Evolutionary conservation across 257 asterid species (phyloP).

Genomic region (Forsythia suspensa): DNA sequence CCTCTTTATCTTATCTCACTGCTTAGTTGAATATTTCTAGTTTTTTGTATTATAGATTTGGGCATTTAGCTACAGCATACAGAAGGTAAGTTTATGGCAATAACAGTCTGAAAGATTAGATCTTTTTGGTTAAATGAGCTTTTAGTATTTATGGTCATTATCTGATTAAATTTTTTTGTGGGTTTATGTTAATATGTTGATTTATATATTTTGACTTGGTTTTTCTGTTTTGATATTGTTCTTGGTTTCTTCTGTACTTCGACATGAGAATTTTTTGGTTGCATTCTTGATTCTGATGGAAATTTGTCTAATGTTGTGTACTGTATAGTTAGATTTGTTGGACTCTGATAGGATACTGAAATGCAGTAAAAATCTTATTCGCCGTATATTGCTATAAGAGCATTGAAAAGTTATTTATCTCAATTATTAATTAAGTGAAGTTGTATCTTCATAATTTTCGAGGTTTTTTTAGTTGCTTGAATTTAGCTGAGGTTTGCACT

Average conservation of each 20-base stretch:
- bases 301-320: neutral
- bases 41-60: slow-evolving; percentile 18
- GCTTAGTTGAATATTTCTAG: slow-evolving; percentile 9
- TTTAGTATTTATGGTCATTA: neutral
- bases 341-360: neutral
- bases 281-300: slow-evolving; percentile 17
- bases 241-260: slow-evolving; percentile 6
- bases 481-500: slow-evolving; percentile 7
- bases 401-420: neutral
- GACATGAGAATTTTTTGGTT: slow-evolving; percentile 7
- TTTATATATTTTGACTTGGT: slow-evolving; percentile 1
- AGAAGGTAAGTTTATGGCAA: slow-evolving; percentile 27
- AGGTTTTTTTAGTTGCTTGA: neutral
- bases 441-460: neutral
- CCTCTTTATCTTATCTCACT: neutral
- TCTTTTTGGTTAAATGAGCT: slow-evolving; percentile 16
- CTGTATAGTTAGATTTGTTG: too few relatives aligned
- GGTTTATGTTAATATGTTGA: slow-evolving; percentile 14
- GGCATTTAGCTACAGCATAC: slow-evolving; percentile 31
- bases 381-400: neutral
- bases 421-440: neutral
- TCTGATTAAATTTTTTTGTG: neutral
- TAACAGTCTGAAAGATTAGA: slow-evolving; percentile 18
- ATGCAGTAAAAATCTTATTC: neutral
- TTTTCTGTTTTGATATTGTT: neutral